Base-by-base conservation (phyloP, 164 flowering plant genomes). In the Warburgia ugandensis region DNA sequence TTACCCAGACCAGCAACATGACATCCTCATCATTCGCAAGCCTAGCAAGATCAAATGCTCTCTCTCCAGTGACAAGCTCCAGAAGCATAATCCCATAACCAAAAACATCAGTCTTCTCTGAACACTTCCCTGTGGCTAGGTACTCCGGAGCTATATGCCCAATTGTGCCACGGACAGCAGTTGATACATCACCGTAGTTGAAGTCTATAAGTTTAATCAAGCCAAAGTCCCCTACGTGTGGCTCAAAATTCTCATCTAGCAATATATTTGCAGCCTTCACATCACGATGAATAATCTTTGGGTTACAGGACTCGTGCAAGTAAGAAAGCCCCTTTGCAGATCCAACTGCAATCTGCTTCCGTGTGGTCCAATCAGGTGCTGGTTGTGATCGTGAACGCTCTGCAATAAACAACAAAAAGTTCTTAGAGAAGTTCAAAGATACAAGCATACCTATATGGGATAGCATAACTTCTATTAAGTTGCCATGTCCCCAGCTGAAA, bases 11-110 rank as follows among this genome's bases (percentile, higher is more conserved):
- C 35, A 89, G 92, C 54, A 89, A 61, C 97, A 89, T 89, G 65
- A 89, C 97, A 76, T 89, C 97, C 47, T 89, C 95, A 48, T 89
- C 94, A 62, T 86, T 89, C 17, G 95, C 97, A 61, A 89, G 97
- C 46, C 95, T 74, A 49, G 97, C 97, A 47, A 89, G 94, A 70
- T 86, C 97, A 67, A 83, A 89, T 29, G 95, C 95, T 61, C 95
- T 69, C 59, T 86, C 95, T 37, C 97, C 97, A n/a, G 97, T 89
- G 29, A 89, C 84, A 40, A 89, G 83, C 66, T 89, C 97, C 26
- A 89, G 70, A 68, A 89, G 95, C 97, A 89, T 88, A 60, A 88
- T 78, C 20, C 97, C 97, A 63, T 85, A 88, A 0, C 97, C 97
- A 67, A 85, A 88, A 61, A 85, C 94, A 74, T 88, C 97, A 47